phyloP scores from a whole-genome alignment of 2,329 filamentous ascomycete genomes.

The Cercospora brassicicola region DNA sequence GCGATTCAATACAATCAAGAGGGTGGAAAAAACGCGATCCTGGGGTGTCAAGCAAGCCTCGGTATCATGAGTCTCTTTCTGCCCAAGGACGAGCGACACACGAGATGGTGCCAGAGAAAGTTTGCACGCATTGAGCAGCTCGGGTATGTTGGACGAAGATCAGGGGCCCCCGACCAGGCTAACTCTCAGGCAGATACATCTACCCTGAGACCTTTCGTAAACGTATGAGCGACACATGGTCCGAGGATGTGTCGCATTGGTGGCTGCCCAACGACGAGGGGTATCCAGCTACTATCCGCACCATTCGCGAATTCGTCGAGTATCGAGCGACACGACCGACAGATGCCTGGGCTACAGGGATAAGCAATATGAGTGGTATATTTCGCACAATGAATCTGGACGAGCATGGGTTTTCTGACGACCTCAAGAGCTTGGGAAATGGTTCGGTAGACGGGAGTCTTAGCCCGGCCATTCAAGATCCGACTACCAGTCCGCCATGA shows the following conservation, averaged over 20 bases:
- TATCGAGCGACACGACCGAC: conserved; percentile 36
- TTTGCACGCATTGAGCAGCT: conserved; percentile 74
- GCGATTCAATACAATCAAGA: conserved; percentile 70
- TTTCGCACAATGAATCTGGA: conserved; percentile 43
- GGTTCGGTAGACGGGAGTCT: conserved; percentile 20
- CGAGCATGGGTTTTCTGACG: conserved; percentile 28
- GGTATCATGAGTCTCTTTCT: conserved; percentile 76
- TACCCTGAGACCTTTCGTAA: conserved; percentile 72
- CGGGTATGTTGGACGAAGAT: conserved; percentile 61
- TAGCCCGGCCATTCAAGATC: conserved; percentile 25
- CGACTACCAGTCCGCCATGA: conserved; percentile 27
- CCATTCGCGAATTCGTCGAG: conserved; percentile 72
- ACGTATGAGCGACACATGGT: conserved; percentile 75
- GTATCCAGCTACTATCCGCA: conserved; percentile 70
- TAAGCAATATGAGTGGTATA: conserved; percentile 41
- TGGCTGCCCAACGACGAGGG: conserved; percentile 85
- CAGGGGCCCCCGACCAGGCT: not conserved
- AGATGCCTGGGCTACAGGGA: conserved; percentile 29
- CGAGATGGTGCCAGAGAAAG: conserved; percentile 76
- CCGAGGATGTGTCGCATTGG: conserved; percentile 72
- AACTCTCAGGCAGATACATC: conserved; percentile 65
- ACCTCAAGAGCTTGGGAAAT: conserved; percentile 24
- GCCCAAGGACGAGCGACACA: conserved; percentile 70
- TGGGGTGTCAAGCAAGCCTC: conserved; percentile 73
- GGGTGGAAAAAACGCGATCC: conserved; percentile 67